Evolutionary conservation across 306 rosid species (phyloP).

Genomic region (Dryas alaskensis): DNA sequence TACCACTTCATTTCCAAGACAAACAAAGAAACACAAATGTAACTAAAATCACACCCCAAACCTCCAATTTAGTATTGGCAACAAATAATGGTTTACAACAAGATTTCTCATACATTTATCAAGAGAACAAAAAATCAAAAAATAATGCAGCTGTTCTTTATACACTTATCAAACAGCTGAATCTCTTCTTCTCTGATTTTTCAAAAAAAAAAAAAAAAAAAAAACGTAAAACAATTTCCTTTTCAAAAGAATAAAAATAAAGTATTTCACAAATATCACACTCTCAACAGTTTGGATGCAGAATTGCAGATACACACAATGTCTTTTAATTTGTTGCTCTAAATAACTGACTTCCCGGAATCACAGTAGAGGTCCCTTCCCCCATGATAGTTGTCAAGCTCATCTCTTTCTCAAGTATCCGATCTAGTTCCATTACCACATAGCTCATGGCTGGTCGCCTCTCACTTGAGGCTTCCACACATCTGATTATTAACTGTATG

Average conservation of each 20-base stretch:
- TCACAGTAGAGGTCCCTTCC: slow-evolving; percentile 72
- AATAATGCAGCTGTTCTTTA: slow-evolving; percentile 57
- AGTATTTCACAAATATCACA: slow-evolving; percentile 46
- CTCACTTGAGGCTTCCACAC: slow-evolving; percentile 64
- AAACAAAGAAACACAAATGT: too few relatives aligned
- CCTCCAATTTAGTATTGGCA: slow-evolving; percentile 45
- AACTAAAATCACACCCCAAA: slow-evolving; percentile 39
- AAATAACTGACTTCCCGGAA: slow-evolving; percentile 76
- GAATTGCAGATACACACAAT: slow-evolving; percentile 9
- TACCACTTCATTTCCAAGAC: too few relatives aligned
- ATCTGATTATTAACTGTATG: slow-evolving; percentile 51
- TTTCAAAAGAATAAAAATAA: not conserved
- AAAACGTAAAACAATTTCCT: not conserved
- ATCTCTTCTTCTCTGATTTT: slow-evolving; percentile 39
- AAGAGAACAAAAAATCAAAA: slow-evolving; percentile 17
- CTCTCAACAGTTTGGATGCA: slow-evolving; percentile 19
- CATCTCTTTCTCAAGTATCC: slow-evolving; percentile 73
- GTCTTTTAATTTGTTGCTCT: slow-evolving; percentile 37
- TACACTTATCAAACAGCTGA: slow-evolving; percentile 67
- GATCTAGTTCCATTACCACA: slow-evolving; percentile 70
- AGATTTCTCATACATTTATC: slow-evolving; percentile 34
- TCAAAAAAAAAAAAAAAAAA: slow-evolving; percentile 17
- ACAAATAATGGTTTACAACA: slow-evolving; percentile 49
- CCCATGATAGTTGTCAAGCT: slow-evolving; percentile 86
- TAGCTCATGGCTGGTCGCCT: slow-evolving; percentile 69